A percentile compares a stretch with the other conserved stretches of the same genome.
phyloP scores from a whole-genome alignment of 805 yeast species.

The Candida taoyuanica region DNA sequence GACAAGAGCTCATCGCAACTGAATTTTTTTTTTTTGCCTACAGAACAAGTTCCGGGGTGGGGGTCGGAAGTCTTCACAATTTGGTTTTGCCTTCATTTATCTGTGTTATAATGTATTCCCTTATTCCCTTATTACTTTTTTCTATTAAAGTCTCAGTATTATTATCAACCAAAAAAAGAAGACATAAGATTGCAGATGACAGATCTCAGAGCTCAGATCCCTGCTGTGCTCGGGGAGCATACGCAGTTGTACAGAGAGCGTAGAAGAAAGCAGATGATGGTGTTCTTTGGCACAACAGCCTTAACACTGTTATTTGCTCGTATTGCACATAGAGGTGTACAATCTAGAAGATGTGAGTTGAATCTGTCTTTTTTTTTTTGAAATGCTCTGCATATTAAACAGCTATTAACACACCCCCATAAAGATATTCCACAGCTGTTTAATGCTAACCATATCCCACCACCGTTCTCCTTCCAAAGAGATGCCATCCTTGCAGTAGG shows the following conservation, averaged over 20 bases:
- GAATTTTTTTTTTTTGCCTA: background rate
- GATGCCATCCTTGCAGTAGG: constrained; percentile 86
- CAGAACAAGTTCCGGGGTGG: too few relatives aligned
- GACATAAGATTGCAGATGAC: too few relatives aligned
- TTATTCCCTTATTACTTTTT: too few relatives aligned
- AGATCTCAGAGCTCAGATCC: constrained; percentile 8
- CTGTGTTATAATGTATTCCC: background rate
- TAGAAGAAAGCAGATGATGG: constrained; percentile 65
- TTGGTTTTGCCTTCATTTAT: too few relatives aligned
- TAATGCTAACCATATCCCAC: constrained; percentile 84
- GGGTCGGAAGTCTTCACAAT: too few relatives aligned
- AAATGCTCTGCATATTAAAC: background rate
- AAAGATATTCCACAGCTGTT: constrained; percentile 63
- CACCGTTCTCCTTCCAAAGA: constrained; percentile 70
- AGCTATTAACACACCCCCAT: constrained; percentile 1
- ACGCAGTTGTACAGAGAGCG: constrained; percentile 33
- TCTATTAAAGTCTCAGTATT: too few relatives aligned
- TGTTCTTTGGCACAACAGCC: constrained; percentile 69
- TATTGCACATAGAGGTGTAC: constrained; percentile 69
- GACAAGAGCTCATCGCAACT: background rate
- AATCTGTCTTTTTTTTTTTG: background rate
- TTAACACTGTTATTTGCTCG: constrained; percentile 68
- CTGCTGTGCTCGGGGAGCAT: constrained; percentile 15
- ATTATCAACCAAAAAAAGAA: too few relatives aligned
- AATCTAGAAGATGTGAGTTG: constrained; percentile 46